Conservation (phyloP, 140 eudicot species). For the Ambrosia hybrid region DNA sequence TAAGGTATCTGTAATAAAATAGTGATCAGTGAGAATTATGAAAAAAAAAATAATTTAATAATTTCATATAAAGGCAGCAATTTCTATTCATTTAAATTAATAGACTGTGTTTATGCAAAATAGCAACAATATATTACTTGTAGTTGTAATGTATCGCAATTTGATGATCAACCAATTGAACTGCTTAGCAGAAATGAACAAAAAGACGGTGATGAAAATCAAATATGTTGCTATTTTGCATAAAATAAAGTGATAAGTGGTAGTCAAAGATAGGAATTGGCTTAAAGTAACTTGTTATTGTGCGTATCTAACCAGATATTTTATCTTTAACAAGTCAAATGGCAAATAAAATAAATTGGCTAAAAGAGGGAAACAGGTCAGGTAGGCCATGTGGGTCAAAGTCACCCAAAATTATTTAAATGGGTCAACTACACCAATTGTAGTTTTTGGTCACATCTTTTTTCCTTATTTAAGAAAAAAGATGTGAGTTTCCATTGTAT, state of each 20-base stretch:
- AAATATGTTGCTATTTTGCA: background rate
- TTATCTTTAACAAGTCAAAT: background rate
- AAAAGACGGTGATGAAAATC: too few relatives aligned
- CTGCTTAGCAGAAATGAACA: too few relatives aligned
- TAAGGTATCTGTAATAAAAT: slow-evolving; percentile 59
- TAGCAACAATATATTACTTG: background rate
- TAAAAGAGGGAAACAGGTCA: background rate
- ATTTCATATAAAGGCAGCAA: background rate
- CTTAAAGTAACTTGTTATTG: background rate
- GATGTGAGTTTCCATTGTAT: too few relatives aligned
- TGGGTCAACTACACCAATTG: background rate
- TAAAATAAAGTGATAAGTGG: background rate
- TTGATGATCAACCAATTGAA: background rate
- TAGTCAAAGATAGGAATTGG: background rate
- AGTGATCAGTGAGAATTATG: background rate
- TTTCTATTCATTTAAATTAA: background rate
- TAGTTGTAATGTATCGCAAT: background rate
- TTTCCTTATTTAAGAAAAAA: too few relatives aligned
- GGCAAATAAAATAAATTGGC: background rate
- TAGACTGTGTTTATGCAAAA: background rate
- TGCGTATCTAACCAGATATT: background rate
- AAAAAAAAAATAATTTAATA: too few relatives aligned
- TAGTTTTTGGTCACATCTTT: too few relatives aligned
- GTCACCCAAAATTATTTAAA: background rate
- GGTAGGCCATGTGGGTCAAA: background rate